phyloP scores from a whole-genome alignment of 805 yeast genomes.

The Zygotorulaspora florentina region DNA sequence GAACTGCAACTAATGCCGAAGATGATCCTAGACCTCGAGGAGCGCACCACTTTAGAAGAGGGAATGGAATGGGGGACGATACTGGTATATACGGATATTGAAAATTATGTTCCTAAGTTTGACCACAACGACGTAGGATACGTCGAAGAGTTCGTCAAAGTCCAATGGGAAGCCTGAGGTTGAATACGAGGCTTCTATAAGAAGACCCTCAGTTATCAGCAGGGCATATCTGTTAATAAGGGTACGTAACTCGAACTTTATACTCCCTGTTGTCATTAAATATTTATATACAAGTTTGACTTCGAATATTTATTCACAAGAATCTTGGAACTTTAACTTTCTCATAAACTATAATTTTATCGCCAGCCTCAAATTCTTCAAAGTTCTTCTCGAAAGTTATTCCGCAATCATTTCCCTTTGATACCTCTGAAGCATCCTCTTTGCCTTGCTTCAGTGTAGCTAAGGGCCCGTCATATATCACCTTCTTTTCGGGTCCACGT shows the following conservation, averaged over 20 bases:
- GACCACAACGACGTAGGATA: conserved; percentile 73
- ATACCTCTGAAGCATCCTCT: conserved; percentile 71
- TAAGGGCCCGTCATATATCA: conserved; percentile 51
- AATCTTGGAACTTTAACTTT: conserved; percentile 55
- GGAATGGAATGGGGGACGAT: conserved; percentile 99
- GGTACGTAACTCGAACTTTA: background rate
- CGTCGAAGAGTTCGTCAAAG: conserved; percentile 74
- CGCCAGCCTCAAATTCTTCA: conserved; percentile 70
- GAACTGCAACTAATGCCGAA: conserved; percentile 96
- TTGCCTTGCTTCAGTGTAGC: conserved; percentile 76
- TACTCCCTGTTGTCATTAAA: background rate
- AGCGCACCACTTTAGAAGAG: conserved; percentile 43
- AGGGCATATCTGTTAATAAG: no score
- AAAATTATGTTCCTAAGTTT: conserved; percentile 54
- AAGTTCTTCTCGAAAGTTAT: conserved; percentile 58
- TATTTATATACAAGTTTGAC: conserved; percentile 1
- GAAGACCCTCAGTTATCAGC: background rate
- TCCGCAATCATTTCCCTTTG: conserved; percentile 91
- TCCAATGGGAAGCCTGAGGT: conserved; percentile 67
- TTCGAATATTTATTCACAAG: conserved; percentile 29
- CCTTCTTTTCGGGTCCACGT: conserved; percentile 43
- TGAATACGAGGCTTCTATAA: conserved; percentile 1
- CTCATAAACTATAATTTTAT: conserved; percentile 68
- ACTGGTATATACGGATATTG: conserved; percentile 69
- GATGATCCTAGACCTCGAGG: conserved; percentile 77